A percentile compares a stretch with the other conserved stretches of the same genome.
Conservation (phyloP, 2,329 filamentous ascomycete species). For the Fusarium agapanthi region DNA sequence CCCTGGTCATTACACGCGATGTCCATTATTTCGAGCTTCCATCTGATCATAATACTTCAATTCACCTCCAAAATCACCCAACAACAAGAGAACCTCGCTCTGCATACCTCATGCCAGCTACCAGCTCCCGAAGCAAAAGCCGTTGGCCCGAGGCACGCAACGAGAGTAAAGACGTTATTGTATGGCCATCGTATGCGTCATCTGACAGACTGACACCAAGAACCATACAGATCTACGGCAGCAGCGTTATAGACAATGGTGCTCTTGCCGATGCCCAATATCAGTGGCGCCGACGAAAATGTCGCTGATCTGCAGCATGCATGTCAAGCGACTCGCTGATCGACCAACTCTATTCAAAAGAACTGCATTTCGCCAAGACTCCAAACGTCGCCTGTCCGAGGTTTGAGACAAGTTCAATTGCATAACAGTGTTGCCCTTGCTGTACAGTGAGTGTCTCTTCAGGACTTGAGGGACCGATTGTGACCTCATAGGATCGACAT, state of each 20-base stretch:
- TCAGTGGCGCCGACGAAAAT: not conserved
- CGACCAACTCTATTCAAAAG: not conserved
- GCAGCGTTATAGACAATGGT: not conserved
- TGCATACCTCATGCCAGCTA: not conserved
- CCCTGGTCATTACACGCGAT: fast-evolving
- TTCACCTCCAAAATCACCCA: not conserved
- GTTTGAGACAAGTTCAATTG: not conserved
- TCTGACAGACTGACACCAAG: not conserved
- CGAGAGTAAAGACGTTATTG: not conserved
- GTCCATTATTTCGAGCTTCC: fast-evolving
- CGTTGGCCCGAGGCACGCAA: not conserved
- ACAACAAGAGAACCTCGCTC: not conserved
- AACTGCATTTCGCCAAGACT: not conserved
- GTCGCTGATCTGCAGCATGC: not conserved
- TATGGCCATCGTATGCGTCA: not conserved
- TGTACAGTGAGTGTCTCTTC: fast-evolving
- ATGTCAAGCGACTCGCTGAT: not conserved
- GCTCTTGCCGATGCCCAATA: too few species aligned
- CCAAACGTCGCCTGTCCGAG: not conserved
- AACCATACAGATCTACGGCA: not conserved
- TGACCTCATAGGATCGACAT: not conserved
- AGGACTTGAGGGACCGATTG: fast-evolving
- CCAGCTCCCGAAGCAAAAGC: not conserved
- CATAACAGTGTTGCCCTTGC: too few species aligned
- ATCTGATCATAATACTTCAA: too few species aligned